Base-by-base conservation (phyloP, 371 early-diverging fungal genomes). In the Ordospora pajunii region DNA sequence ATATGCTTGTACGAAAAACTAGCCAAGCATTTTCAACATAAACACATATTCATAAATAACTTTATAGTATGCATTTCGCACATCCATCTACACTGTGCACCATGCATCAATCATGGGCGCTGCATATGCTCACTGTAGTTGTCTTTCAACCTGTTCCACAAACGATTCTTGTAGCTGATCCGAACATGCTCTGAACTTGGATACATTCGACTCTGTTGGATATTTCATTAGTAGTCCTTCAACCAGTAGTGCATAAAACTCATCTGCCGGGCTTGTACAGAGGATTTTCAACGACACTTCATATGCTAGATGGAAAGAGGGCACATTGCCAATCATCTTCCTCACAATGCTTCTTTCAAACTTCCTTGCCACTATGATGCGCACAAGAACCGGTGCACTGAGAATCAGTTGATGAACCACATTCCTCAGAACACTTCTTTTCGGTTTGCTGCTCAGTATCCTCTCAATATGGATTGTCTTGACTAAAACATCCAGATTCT, bases 221-320 rank as follows among this genome's bases (percentile, higher is more conserved):
- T 72, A 72, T 49, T 72, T 64, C 46, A 11, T 64, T 3, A 64
- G n/a, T 14, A 72, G n/a, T 1, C 37, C 21, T 6, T 52, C 22
- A 48, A 72, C 23, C 6, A 72, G 14, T 14, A 14, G 10, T 17
- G 14, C 10, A 72, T 72, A 64, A 44, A 72, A 72, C 7, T 17
- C 48, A 40, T 72, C 73, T 8, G 11, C 21, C 12, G 58, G 58
- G 17, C 19, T 50, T 7, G 58, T 53, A 17, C 42, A 46, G 14
- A 54, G 64, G 3, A 72, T 42, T 42, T 48, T 72, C 4, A 72
- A 14, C 8, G 52, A 42, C 4, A 44, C 6, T 21, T 72, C 65
- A 64, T 63, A 72, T 23, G 64, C 64, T 22, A 72, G 37, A 49
- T 64, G 65, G 8, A 72, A 64, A 17, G 73, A 72, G 0, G 73